A percentile compares a stretch with the other conserved stretches of the same genome.
phyloP scores from a whole-genome alignment of 2,329 filamentous ascomycete genomes.

The Calonectria henricotiae region DNA sequence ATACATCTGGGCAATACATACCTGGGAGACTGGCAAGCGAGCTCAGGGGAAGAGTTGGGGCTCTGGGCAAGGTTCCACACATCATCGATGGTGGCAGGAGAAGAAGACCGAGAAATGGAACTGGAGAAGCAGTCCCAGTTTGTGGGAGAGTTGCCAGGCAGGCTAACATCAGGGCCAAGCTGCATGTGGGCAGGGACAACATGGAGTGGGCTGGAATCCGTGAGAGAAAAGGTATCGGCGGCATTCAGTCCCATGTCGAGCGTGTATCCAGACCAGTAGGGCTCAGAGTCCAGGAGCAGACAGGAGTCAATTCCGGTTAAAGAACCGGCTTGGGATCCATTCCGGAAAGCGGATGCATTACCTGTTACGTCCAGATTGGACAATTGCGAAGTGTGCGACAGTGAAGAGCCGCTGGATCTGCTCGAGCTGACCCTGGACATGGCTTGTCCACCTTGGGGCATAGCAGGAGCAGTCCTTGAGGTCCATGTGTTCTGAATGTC shows the following conservation, averaged over 20 bases:
- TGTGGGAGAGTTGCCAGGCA: constrained; percentile 68
- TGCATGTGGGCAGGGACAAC: constrained; percentile 73
- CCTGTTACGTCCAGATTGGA: constrained; percentile 70
- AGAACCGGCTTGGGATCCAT: constrained; percentile 59
- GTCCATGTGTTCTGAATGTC: constrained; percentile 68
- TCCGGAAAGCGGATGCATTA: constrained; percentile 65
- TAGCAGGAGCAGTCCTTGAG: constrained; percentile 56
- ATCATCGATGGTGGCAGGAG: constrained; percentile 68
- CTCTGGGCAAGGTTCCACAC: constrained; percentile 60
- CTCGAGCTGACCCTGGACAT: constrained; percentile 61
- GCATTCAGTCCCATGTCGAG: constrained; percentile 64
- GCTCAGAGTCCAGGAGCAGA: constrained; percentile 67
- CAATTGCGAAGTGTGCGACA: constrained; percentile 68
- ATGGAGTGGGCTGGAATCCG: constrained; percentile 66
- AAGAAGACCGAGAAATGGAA: constrained; percentile 68
- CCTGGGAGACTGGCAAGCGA: constrained; percentile 70
- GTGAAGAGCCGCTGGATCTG: constrained; percentile 62
- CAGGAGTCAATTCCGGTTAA: constrained; percentile 69
- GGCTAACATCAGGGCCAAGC: constrained; percentile 67
- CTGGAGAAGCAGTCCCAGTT: constrained; percentile 71
- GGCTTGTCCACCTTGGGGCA: constrained; percentile 57
- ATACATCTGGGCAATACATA: constrained; percentile 59
- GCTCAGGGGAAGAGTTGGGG: constrained; percentile 66
- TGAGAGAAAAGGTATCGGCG: constrained; percentile 62
- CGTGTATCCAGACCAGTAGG: constrained; percentile 67